These are phyloP conservation scores for Zopfochytrium polystomum DNA, from an alignment of 371 early-diverging fungal genomes.

Conservation along the genomic window DNA sequence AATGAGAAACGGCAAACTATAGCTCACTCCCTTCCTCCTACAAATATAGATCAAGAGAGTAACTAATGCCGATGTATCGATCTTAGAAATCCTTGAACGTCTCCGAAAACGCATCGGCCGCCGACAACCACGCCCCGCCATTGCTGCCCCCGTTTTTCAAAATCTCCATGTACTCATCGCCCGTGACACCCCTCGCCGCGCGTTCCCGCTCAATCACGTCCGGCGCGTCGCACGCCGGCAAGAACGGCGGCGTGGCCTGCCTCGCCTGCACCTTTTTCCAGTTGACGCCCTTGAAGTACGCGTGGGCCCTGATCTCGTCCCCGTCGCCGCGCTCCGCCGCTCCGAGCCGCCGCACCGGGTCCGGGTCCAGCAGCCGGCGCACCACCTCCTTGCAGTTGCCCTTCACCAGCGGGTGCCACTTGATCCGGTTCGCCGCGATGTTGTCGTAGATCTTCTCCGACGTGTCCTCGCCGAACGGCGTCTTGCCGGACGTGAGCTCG, in stretches of 20 bases:
- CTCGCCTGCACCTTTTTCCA: constrained; percentile 64
- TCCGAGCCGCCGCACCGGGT: constrained; percentile 58
- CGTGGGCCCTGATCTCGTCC: constrained; percentile 67
- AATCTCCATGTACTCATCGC: constrained; percentile 33
- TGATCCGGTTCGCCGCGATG: constrained; percentile 56
- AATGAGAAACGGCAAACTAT: too few species aligned
- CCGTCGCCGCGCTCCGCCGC: constrained; percentile 44
- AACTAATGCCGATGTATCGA: too few species aligned
- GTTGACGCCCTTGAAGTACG: constrained; percentile 71
- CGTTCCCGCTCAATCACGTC: constrained; percentile 45
- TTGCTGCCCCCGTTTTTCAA: constrained; percentile 25
- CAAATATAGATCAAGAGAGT: too few species aligned
- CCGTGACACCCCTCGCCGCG: constrained; percentile 32
- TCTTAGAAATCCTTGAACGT: constrained; percentile 41
- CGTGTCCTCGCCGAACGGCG: constrained; percentile 61
- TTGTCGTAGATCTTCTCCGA: constrained; percentile 57
- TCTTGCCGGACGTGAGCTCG: constrained; percentile 65
- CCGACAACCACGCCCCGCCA: constrained; percentile 23
- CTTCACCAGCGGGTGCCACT: constrained; percentile 48
- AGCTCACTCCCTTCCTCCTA: too few species aligned
- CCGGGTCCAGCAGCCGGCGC: constrained; percentile 48
- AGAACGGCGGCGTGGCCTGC: constrained; percentile 67
- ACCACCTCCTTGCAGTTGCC: constrained; percentile 48
- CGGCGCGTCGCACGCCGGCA: constrained; percentile 50
- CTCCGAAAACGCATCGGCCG: constrained; percentile 32